Evolutionary conservation across 2,329 filamentous ascomycete genomes (phyloP).

Genomic region (Aschersonia sp.): DNA sequence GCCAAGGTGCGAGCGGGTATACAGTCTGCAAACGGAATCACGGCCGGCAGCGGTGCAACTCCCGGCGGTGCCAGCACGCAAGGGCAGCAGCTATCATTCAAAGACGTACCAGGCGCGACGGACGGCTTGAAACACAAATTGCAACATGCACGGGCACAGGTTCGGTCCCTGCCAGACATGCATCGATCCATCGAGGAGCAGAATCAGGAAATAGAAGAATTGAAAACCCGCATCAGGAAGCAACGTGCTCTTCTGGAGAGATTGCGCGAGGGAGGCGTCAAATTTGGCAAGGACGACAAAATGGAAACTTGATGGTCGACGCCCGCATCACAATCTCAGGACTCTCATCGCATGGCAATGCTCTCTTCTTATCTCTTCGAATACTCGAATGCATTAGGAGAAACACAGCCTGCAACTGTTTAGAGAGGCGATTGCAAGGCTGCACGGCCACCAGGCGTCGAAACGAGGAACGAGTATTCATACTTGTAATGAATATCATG

Average conservation of each 20-base stretch:
- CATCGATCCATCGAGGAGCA: conserved; percentile 52
- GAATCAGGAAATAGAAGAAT: conserved; percentile 50
- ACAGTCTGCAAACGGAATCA: conserved; percentile 23
- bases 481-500: not conserved
- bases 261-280: conserved; percentile 32
- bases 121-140: conserved; percentile 72
- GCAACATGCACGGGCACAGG: conserved; percentile 55
- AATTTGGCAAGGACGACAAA: conserved; percentile 17
- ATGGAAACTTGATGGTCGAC: conserved; percentile 23
- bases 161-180: conserved; percentile 56
- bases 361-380: too few species aligned
- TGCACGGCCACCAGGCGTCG: too few species aligned
- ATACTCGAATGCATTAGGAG: too few species aligned
- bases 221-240: conserved; percentile 47
- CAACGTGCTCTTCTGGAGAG: conserved; percentile 44
- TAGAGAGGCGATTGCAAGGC: too few species aligned
- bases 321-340: not conserved
- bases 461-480: too few species aligned
- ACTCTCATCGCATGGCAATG: not conserved
- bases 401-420: too few species aligned
- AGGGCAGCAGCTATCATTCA: conserved; percentile 33
- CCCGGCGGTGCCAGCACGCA: conserved; percentile 17
- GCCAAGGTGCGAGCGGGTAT: conserved; percentile 49
- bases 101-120: conserved; percentile 67
- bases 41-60: conserved; percentile 23